Evolutionary conservation across 2,329 filamentous ascomycete species (phyloP).

Genomic region (Tetracladium maxilliforme): DNA sequence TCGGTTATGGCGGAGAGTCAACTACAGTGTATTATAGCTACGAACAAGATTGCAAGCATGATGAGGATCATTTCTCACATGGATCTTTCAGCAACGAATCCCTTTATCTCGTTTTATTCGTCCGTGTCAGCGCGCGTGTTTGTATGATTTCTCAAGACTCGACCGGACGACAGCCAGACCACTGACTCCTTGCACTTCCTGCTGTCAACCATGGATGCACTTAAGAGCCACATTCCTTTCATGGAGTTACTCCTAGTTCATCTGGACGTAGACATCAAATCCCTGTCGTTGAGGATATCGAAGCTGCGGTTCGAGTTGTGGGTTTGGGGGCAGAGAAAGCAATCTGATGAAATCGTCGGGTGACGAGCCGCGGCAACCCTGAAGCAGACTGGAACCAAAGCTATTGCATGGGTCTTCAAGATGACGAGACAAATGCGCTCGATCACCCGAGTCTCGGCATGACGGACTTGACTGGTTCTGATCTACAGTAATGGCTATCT

Average conservation of each 20-base stretch:
- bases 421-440: constrained; percentile 20
- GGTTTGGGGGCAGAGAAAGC: constrained; percentile 22
- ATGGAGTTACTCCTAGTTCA: constrained; percentile 93
- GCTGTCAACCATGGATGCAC: constrained; percentile 74
- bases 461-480: constrained; percentile 9
- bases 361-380: constrained; percentile 2
- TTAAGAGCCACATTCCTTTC: constrained; percentile 78
- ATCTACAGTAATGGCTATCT: not conserved
- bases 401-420: constrained; percentile 26
- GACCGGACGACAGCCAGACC: constrained; percentile 70
- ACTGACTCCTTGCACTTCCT: constrained; percentile 79
- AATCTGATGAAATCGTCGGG: constrained; percentile 1
- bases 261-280: constrained; percentile 80
- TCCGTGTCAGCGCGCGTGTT: constrained; percentile 95
- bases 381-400: constrained; percentile 24
- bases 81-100: constrained; percentile 76
- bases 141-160: constrained; percentile 87
- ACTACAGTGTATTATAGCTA: constrained; percentile 80
- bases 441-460: constrained; percentile 22
- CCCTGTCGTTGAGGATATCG: constrained; percentile 46
- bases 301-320: constrained; percentile 41
- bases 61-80: constrained; percentile 92
- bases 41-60: constrained; percentile 83
- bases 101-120: constrained; percentile 87
- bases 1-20: constrained; percentile 82